These are phyloP conservation scores for Moesziomyces sp. DNA, from an alignment of 1,284 basidiomycete genomes.

Conservation along the genomic window DNA sequence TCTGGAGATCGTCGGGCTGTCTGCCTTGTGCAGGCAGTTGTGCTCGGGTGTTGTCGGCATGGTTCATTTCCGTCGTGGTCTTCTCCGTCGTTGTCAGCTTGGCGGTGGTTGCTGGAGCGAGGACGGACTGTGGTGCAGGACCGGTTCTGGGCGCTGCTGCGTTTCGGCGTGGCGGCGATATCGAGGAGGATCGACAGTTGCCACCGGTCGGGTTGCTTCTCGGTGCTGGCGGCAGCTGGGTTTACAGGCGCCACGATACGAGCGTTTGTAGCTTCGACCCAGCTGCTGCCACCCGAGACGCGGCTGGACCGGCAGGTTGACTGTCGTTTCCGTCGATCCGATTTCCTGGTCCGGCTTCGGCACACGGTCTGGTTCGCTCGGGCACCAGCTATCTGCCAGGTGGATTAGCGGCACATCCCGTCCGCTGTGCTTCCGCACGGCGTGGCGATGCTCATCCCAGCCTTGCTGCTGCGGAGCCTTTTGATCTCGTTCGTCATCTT, in stretches of 20 bases:
- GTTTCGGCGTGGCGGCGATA: conserved; percentile 1
- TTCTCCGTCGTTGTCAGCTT: conserved; percentile 18
- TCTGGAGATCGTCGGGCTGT: conserved; percentile 29
- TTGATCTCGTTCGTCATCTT: conserved; percentile 49
- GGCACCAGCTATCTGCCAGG: not conserved
- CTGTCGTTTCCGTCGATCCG: not conserved
- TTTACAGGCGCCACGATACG: conserved; percentile 29
- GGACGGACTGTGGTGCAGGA: conserved; percentile 27
- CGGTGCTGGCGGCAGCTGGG: conserved; percentile 7
- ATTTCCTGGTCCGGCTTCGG: conserved; percentile 13
- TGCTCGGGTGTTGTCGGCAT: conserved; percentile 18
- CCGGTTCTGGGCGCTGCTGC: conserved; percentile 7
- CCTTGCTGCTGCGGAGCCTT: not conserved
- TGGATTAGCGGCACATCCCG: conserved; percentile 18
- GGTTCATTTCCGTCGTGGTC: conserved; percentile 3
- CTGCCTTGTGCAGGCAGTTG: not conserved
- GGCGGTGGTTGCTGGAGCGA: conserved; percentile 11
- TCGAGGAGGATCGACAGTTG: not conserved
- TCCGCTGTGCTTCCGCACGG: not conserved
- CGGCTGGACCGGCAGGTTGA: not conserved
- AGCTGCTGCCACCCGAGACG: not conserved
- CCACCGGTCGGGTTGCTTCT: conserved; percentile 1
- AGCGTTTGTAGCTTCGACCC: conserved; percentile 9
- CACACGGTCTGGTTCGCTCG: not conserved
- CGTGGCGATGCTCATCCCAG: conserved; percentile 1